phyloP scores from a whole-genome alignment of 2,329 filamentous ascomycete species.

The Penicillium hordei region DNA sequence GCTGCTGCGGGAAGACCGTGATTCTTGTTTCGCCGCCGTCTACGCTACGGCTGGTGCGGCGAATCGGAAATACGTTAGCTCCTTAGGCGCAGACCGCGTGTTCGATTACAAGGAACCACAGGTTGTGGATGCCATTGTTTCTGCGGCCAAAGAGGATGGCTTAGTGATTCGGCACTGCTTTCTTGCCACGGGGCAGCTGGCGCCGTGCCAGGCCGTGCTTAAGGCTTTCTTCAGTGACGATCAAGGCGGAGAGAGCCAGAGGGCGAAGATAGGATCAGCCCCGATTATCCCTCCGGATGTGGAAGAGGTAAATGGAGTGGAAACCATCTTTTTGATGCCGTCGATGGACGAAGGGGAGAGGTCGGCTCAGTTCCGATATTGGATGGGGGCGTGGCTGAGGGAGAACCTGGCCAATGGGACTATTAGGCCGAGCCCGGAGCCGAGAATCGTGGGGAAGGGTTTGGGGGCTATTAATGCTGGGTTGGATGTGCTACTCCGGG shows the following conservation, averaged over 20 bases:
- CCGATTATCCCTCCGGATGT: slow-evolving; percentile 35
- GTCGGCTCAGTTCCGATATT: slow-evolving; percentile 41
- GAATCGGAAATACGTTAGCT: slow-evolving; percentile 37
- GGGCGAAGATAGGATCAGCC: slow-evolving; percentile 42
- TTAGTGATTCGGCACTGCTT: slow-evolving; percentile 45
- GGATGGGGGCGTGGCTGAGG: slow-evolving; percentile 37
- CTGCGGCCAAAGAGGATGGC: slow-evolving; percentile 39
- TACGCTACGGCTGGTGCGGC: slow-evolving; percentile 43
- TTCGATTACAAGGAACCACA: slow-evolving; percentile 43
- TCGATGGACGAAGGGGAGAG: slow-evolving; percentile 37
- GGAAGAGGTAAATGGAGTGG: slow-evolving; percentile 33
- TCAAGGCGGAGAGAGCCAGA: slow-evolving; percentile 3
- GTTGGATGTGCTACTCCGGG: slow-evolving; percentile 37
- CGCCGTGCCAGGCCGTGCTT: slow-evolving; percentile 40
- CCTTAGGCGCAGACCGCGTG: slow-evolving; percentile 36
- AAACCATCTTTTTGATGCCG: slow-evolving; percentile 43
- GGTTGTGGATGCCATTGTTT: slow-evolving; percentile 34
- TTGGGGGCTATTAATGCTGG: slow-evolving; percentile 41
- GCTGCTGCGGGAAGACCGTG: slow-evolving; percentile 35
- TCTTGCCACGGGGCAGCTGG: slow-evolving; percentile 42
- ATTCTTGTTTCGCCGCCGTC: slow-evolving; percentile 40
- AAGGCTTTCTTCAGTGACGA: slow-evolving; percentile 29
- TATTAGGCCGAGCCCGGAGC: slow-evolving; percentile 44
- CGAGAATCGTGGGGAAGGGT: slow-evolving; percentile 39
- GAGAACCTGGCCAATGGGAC: slow-evolving; percentile 43